Conservation (phyloP, 192 early-diverging fungal species). For the Phycomyces blakesleeanus region DNA sequence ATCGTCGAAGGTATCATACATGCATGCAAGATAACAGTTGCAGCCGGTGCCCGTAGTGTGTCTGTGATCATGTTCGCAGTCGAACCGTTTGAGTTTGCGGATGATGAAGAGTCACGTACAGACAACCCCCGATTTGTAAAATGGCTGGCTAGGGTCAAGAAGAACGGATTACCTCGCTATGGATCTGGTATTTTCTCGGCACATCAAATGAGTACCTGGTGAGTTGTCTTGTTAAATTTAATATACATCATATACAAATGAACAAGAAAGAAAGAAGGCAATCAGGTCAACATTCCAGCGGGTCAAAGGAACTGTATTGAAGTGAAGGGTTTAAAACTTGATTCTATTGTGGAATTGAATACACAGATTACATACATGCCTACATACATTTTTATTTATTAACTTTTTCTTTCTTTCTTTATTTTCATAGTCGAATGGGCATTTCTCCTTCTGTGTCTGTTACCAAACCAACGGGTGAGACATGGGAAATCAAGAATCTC, state of each 20-base stretch:
- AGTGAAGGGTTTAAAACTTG: no score
- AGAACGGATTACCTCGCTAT: conserved; percentile 28
- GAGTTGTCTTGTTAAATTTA: no score
- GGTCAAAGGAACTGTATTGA: no score
- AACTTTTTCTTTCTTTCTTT: no score
- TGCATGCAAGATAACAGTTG: conserved; percentile 48
- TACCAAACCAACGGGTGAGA: conserved; percentile 63
- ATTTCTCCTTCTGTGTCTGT: conserved; percentile 45
- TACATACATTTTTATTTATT: no score
- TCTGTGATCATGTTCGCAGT: conserved; percentile 44
- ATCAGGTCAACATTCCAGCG: no score
- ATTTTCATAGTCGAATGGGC: conserved; percentile 56
- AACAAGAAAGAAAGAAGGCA: no score
- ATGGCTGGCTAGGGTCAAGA: conserved; percentile 29
- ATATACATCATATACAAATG: no score
- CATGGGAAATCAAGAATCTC: conserved; percentile 69
- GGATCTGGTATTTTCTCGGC: conserved; percentile 42
- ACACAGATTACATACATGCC: no score
- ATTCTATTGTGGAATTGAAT: neutral
- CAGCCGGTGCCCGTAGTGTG: conserved; percentile 61
- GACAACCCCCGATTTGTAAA: conserved; percentile 33
- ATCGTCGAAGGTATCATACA: conserved; percentile 41
- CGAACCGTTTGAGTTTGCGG: conserved; percentile 31
- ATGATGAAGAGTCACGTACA: conserved; percentile 34
- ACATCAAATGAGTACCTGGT: conserved; percentile 69